These are phyloP conservation scores for Arthrinium phaeospermum DNA, from an alignment of 2,329 filamentous ascomycete species.

Conservation along the genomic window DNA sequence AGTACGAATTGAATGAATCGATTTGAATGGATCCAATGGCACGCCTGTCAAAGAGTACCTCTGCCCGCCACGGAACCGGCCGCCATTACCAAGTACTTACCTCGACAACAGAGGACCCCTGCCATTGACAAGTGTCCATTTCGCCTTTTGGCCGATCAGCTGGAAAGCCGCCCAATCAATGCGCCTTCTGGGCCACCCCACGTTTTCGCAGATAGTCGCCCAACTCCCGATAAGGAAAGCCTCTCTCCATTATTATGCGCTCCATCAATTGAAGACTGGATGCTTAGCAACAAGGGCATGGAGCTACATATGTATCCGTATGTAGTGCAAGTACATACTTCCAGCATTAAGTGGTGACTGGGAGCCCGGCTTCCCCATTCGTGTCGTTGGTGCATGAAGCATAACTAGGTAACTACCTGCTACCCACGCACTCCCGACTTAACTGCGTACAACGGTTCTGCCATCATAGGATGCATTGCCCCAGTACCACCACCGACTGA, in stretches of 20 bases:
- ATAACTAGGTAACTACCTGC: too few relatives aligned
- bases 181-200: not conserved
- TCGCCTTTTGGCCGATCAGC: not conserved
- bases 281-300: not conserved
- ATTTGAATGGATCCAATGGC: not conserved
- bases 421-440: not conserved
- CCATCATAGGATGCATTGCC: not conserved
- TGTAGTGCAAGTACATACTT: too few relatives aligned
- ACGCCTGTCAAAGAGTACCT: not conserved
- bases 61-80: too few relatives aligned
- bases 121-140: conserved; percentile 15
- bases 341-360: too few relatives aligned
- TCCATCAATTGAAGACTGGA: not conserved
- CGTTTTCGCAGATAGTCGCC: not conserved
- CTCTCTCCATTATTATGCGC: not conserved
- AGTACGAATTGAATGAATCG: not conserved
- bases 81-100: not conserved
- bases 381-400: not conserved
- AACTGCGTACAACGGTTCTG: not conserved
- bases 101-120: not conserved
- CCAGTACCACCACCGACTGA: too few relatives aligned
- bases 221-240: not conserved
- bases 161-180: not conserved
- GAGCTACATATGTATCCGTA: too few relatives aligned
- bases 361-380: too few relatives aligned